Base-by-base conservation (phyloP, 2,329 filamentous ascomycete genomes). In the Trichothecium roseum region DNA sequence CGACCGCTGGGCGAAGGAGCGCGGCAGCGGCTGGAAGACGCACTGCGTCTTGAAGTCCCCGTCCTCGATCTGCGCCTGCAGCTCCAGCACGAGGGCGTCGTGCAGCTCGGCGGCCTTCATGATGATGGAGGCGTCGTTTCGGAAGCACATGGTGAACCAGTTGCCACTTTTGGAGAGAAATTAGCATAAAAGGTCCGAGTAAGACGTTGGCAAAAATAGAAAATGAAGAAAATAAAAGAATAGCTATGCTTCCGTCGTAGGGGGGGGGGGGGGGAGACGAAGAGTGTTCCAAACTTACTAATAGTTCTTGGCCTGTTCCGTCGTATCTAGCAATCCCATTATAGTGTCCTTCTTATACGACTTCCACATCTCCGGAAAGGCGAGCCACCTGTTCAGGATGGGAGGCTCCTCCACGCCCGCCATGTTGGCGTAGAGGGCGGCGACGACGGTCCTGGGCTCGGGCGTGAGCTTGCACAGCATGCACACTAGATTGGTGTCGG, bases 31-130 rank as follows among this genome's bases (percentile, higher is more conserved):
- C 36, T 45, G 40, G 16, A 41, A 31, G 0, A 38, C 29, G 6
- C 37, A 39, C 14, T 40, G 40, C 5, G 38, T 42, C 28, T 39
- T 38, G 26, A 43, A 32, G 17, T 42, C 44, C n/a, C 4, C 41
- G 32, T 0, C 40, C 36, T 0, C 35, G 36, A 10, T 42, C 12
- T 2, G 28, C 12, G 12, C 22, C 32, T 38, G 20, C 18, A 43
- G 34, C 4, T 34, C 26, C 4, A 37, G 30, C 5, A 42, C 37
- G 8, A 43, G 31, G 3, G 9, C 22, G 4, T 42, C 39, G 34
- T 43, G 37, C 7, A 44, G 37, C 12, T 41, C 37, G 2, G 36
- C 28, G 14, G 39, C 34, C 26, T 45, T 46, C 17, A 18, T 22
- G 6, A 41, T 27, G 6, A 46, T 39, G 15, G 38, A 37, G 3